Percentiles rank a stretch among this genome's conserved stretches.
Conservation (phyloP, 2,329 filamentous ascomycete genomes). For the Periconia macrospinosa region DNA sequence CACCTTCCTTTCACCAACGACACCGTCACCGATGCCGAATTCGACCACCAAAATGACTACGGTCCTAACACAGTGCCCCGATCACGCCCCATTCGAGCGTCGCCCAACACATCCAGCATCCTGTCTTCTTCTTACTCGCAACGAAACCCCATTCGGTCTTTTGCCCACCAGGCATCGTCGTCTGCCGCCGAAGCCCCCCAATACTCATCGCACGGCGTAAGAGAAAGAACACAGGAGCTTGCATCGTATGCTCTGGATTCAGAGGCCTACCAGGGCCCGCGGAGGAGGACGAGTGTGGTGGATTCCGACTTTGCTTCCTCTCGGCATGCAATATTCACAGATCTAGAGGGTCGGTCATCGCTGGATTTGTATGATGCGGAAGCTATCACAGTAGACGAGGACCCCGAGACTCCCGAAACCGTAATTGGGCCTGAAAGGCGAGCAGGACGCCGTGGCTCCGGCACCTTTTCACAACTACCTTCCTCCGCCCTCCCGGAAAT, state of each 20-base stretch:
- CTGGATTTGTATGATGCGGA: conserved; percentile 47
- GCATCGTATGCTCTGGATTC: conserved; percentile 72
- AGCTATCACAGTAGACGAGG: conserved; percentile 64
- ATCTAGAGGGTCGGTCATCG: conserved; percentile 27
- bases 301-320: conserved; percentile 25
- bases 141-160: conserved; percentile 69
- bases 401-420: conserved; percentile 56
- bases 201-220: conserved; percentile 74
- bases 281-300: conserved; percentile 25
- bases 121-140: conserved; percentile 35
- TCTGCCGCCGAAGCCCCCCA: conserved; percentile 68
- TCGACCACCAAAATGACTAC: conserved; percentile 21
- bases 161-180: conserved; percentile 67
- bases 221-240: conserved; percentile 84
- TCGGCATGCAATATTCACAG: conserved; percentile 18
- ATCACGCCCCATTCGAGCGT: conserved; percentile 28
- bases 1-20: conserved; percentile 39
- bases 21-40: conserved; percentile 31
- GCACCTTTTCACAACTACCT: conserved; percentile 5
- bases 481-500: conserved; percentile 23
- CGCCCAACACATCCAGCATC: conserved; percentile 22
- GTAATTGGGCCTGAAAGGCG: conserved; percentile 22
- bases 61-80: conserved; percentile 28
- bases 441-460: conserved; percentile 7
- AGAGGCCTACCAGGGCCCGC: conserved; percentile 34